Evolutionary conservation across 2,329 filamentous ascomycete species (phyloP).

Genomic region (Colletotrichum viniferum): DNA sequence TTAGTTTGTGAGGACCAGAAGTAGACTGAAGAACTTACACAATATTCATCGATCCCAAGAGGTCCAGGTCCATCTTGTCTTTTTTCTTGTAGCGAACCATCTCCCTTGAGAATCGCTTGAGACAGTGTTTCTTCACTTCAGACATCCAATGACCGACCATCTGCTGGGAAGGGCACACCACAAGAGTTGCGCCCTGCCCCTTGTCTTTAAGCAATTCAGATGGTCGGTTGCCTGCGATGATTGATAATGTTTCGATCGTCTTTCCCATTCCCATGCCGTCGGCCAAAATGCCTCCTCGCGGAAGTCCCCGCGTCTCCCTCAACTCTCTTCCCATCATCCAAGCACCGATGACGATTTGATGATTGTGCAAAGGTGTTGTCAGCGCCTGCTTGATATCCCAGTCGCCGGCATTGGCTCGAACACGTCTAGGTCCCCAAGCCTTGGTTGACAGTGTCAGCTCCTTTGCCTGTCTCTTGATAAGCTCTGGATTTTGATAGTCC

Average conservation of each 20-base stretch:
- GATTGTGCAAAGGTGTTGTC: no score
- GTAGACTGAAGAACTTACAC: no score
- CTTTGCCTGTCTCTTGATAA: no score
- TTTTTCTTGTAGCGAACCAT: conserved; percentile 13
- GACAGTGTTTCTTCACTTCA: conserved; percentile 31
- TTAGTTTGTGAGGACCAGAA: no score
- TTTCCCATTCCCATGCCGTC: conserved; percentile 72
- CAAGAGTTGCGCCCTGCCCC: conserved; percentile 40
- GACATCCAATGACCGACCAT: conserved; percentile 31
- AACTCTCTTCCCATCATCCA: conserved; percentile 62
- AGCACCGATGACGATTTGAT: conserved; percentile 55
- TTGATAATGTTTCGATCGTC: conserved; percentile 54
- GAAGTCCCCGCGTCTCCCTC: conserved; percentile 1
- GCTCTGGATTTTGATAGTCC: no score
- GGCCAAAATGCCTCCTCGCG: conserved; percentile 59
- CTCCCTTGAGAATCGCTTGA: accelerated
- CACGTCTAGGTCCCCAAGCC: not conserved
- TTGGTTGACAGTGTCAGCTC: no score
- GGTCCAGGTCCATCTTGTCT: not conserved
- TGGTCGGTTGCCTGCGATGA: conserved; percentile 41
- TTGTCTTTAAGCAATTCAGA: conserved; percentile 35
- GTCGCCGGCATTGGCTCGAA: no score
- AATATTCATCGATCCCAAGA: no score
- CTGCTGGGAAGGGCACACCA: conserved; percentile 30
- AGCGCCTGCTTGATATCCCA: no score